Conservation (phyloP, 768 basidiomycete species). For the Galerina sulciceps region DNA sequence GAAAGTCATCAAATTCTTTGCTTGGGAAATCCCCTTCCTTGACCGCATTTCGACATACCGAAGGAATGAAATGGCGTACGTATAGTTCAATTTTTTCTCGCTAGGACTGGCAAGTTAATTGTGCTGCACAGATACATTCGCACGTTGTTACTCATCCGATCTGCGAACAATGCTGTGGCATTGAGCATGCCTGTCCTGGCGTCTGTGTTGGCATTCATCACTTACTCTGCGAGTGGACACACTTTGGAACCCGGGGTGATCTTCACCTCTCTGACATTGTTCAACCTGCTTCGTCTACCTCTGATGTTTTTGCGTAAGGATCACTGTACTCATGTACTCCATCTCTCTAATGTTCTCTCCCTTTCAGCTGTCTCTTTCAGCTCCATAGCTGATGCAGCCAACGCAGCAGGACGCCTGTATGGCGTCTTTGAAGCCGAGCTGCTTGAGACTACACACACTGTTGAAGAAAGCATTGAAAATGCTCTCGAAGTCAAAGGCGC, state of each 20-base stretch:
- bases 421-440: constrained; percentile 87
- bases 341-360: neutral
- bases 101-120: neutral
- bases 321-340: constrained; percentile 7
- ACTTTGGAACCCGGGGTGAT: constrained; percentile 68
- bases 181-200: constrained; percentile 79
- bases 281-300: constrained; percentile 82
- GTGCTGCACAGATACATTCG: constrained; percentile 57
- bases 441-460: constrained; percentile 57
- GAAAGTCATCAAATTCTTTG: constrained; percentile 92
- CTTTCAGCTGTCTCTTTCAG: constrained; percentile 68
- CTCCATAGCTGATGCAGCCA: constrained; percentile 82
- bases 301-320: constrained; percentile 70
- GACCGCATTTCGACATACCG: constrained; percentile 73
- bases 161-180: constrained; percentile 70
- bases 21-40: constrained; percentile 86
- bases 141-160: constrained; percentile 64
- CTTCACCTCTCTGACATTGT: constrained; percentile 85
- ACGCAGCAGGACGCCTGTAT: constrained; percentile 76
- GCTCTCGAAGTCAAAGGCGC: constrained; percentile 74
- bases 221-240: constrained; percentile 78
- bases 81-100: neutral
- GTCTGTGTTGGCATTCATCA: constrained; percentile 76
- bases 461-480: constrained; percentile 57
- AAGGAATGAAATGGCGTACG: constrained; percentile 69